Percentiles rank a stretch among this genome's conserved stretches.
Conservation (phyloP, 2,329 filamentous ascomycete species). For the Beauveria pseudobassiana region DNA sequence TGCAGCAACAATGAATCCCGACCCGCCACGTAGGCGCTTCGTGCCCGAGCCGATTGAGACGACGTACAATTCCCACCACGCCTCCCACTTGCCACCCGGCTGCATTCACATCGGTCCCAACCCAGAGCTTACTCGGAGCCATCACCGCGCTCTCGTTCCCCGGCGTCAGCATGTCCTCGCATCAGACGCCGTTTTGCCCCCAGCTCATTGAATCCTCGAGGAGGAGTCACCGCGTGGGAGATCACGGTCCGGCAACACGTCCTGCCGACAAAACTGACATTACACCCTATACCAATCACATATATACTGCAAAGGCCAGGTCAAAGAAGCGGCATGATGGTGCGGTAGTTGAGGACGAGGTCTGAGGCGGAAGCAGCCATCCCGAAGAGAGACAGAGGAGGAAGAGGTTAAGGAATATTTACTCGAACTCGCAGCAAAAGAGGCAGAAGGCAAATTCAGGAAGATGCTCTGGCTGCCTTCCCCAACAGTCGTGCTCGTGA, state of each 20-base stretch:
- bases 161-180: background rate
- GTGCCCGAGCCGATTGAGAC: constrained; percentile 66
- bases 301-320: constrained; percentile 40
- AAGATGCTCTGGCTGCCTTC: constrained; percentile 68
- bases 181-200: constrained; percentile 51
- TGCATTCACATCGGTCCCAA: constrained; percentile 36
- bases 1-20: constrained; percentile 16
- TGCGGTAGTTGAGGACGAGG: constrained; percentile 17
- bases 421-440: constrained; percentile 69
- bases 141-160: constrained; percentile 42
- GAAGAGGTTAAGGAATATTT: constrained; percentile 70
- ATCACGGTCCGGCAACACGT: constrained; percentile 53
- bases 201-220: constrained; percentile 76
- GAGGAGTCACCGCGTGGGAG: constrained; percentile 60
- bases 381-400: constrained; percentile 63
- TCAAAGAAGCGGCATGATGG: constrained; percentile 30
- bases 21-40: constrained; percentile 50
- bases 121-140: constrained; percentile 49
- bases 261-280: constrained; percentile 67
- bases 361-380: constrained; percentile 28
- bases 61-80: constrained; percentile 51
- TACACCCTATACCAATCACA: constrained; percentile 55
- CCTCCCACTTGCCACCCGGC: constrained; percentile 11
- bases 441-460: constrained; percentile 74
- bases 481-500: constrained; percentile 63